A percentile compares a stretch with the other conserved stretches of the same genome.
These are phyloP conservation scores for Yarrowia osloensis DNA, from an alignment of 805 yeast genomes.

Conservation along the genomic window DNA sequence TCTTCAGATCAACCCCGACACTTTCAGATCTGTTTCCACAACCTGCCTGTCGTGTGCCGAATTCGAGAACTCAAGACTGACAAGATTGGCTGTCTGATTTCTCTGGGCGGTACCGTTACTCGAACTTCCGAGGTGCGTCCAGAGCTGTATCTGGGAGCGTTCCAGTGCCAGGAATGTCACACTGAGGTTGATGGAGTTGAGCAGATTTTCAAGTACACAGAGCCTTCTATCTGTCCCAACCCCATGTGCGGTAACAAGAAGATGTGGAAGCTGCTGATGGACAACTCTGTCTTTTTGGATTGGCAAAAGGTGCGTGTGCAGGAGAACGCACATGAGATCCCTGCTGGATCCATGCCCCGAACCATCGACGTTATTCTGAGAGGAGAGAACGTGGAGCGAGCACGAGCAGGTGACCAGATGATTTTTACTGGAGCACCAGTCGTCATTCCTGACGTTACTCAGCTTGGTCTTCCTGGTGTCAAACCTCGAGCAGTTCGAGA, in stretches of 20 bases:
- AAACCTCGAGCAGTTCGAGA: constrained; percentile 82
- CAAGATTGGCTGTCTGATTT: constrained; percentile 77
- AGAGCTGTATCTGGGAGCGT: constrained; percentile 81
- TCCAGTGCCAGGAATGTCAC: constrained; percentile 85
- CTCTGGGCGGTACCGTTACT: constrained; percentile 92
- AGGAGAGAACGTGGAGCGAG: constrained; percentile 93
- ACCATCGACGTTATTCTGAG: constrained; percentile 88
- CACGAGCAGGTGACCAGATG: constrained; percentile 96
- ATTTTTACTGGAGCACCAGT: constrained; percentile 92
- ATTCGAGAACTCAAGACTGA: constrained; percentile 90
- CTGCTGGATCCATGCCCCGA: constrained; percentile 98
- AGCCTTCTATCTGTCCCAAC: constrained; percentile 88
- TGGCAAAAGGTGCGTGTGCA: constrained; percentile 97
- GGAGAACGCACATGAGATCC: constrained; percentile 94
- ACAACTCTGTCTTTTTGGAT: constrained; percentile 85
- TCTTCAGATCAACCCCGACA: constrained; percentile 59
- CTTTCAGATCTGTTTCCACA: constrained; percentile 88
- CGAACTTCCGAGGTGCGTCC: constrained; percentile 96
- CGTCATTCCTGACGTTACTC: constrained; percentile 92
- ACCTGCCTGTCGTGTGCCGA: constrained; percentile 76
- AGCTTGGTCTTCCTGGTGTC: constrained; percentile 91
- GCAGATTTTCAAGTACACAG: constrained; percentile 89
- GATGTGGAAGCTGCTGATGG: constrained; percentile 78
- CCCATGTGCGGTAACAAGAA: constrained; percentile 86
- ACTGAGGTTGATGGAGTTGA: constrained; percentile 86